Conservation (phyloP, 495 filamentous ascomycete species). For the Penicillium bialowiezense region DNA sequence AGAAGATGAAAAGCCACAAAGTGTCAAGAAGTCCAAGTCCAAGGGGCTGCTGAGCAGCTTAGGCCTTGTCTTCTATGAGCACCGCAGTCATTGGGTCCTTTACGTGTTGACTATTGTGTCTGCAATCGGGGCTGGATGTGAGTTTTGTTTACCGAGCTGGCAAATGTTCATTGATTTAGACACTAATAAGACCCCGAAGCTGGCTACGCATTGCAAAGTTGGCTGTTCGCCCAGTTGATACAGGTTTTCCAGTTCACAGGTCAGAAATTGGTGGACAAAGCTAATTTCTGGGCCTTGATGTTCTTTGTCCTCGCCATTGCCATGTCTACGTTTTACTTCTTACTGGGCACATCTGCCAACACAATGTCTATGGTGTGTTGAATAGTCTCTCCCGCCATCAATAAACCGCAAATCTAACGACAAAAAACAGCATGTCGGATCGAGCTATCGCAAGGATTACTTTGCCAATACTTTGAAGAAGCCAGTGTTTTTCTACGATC, state of each 20-base stretch:
- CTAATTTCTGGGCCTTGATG: conserved; percentile 65
- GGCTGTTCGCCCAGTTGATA: conserved; percentile 33
- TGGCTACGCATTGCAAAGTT: conserved; percentile 27
- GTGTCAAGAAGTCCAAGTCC: not conserved
- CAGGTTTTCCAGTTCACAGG: conserved; percentile 35
- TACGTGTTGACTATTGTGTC: conserved; percentile 46
- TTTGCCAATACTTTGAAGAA: conserved; percentile 57
- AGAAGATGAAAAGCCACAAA: conserved; percentile 34
- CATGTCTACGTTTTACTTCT: conserved; percentile 49
- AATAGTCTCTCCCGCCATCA: not conserved
- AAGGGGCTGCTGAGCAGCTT: not conserved
- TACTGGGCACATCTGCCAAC: conserved; percentile 51
- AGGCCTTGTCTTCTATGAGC: not conserved
- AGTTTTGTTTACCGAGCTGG: not conserved
- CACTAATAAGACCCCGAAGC: not conserved
- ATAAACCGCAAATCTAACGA: not conserved
- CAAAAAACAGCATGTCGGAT: conserved; percentile 2
- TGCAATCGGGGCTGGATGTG: conserved; percentile 25
- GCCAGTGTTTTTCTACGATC: conserved; percentile 57
- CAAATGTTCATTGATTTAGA: not conserved
- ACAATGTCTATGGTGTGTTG: conserved; percentile 32
- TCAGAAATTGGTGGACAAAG: conserved; percentile 25
- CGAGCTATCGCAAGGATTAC: conserved; percentile 55
- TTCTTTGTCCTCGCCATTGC: conserved; percentile 58
- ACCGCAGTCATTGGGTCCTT: conserved; percentile 34